These are phyloP conservation scores for Oidium heveae DNA, from an alignment of 2,329 filamentous ascomycete species.

Conservation along the genomic window DNA sequence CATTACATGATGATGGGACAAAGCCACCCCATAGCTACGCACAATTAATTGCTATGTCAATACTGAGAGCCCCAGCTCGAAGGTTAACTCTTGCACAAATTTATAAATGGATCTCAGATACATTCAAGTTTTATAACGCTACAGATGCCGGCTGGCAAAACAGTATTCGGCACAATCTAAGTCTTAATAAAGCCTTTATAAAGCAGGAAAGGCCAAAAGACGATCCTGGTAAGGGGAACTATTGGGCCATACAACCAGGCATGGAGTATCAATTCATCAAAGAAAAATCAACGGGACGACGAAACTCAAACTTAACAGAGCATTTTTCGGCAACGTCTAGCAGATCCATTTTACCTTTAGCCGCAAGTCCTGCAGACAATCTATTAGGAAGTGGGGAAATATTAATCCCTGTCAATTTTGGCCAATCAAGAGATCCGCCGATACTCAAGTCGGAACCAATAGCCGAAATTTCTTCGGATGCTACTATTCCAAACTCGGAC, in stretches of 20 bases:
- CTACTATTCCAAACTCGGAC: constrained; percentile 50
- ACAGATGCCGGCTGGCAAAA: constrained; percentile 92
- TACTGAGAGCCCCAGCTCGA: constrained; percentile 60
- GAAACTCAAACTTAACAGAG: constrained; percentile 31
- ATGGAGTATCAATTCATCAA: constrained; percentile 77
- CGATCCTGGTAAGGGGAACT: constrained; percentile 90
- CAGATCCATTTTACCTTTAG: background rate
- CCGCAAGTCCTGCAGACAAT: background rate
- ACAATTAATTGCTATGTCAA: constrained; percentile 88
- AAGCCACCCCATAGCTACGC: constrained; percentile 91
- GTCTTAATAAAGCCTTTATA: constrained; percentile 85
- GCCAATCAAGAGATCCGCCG: background rate
- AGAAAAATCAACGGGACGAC: constrained; percentile 37
- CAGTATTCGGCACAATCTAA: constrained; percentile 94
- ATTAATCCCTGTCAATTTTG: background rate
- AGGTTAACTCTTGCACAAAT: constrained; percentile 81
- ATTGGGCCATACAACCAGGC: constrained; percentile 83
- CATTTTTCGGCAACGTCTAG: constrained; percentile 16
- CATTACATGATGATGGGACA: constrained; percentile 57
- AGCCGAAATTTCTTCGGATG: constrained; percentile 37
- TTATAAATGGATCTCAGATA: constrained; percentile 98
- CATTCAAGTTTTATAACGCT: constrained; percentile 64
- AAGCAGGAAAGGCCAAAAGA: constrained; percentile 93
- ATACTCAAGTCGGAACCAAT: background rate
- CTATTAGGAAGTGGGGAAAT: background rate